phyloP scores from a whole-genome alignment of 805 yeast species.

The Candida ortonii region DNA sequence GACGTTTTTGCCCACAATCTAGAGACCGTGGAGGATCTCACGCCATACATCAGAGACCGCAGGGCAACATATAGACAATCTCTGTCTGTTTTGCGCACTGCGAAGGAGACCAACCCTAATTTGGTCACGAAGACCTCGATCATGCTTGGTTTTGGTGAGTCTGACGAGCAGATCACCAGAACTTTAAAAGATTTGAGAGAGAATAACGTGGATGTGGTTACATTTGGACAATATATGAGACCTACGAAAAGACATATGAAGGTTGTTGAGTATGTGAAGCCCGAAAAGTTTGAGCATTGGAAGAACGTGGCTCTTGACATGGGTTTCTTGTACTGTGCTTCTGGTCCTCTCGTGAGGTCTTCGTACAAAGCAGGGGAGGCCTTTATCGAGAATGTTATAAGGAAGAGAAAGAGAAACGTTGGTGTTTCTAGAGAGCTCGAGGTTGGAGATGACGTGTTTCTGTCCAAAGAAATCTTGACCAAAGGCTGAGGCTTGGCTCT shows the following conservation, averaged over 20 bases:
- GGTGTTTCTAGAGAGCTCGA: constrained; percentile 34
- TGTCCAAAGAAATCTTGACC: constrained; percentile 23
- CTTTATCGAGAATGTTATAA: constrained; percentile 88
- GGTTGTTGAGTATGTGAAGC: constrained; percentile 91
- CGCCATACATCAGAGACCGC: constrained; percentile 94
- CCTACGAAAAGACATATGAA: constrained; percentile 99
- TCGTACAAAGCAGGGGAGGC: constrained; percentile 98
- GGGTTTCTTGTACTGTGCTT: constrained; percentile 95
- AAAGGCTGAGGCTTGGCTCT: constrained; percentile 8
- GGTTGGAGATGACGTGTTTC: constrained; percentile 30
- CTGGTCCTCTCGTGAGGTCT: constrained; percentile 95
- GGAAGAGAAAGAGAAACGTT: constrained; percentile 58
- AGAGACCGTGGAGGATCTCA: constrained; percentile 92
- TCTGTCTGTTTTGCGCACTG: constrained; percentile 69
- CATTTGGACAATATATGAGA: constrained; percentile 98
- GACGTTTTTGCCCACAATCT: constrained; percentile 97
- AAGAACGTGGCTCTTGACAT: constrained; percentile 76
- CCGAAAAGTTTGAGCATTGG: constrained; percentile 95
- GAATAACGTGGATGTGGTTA: constrained; percentile 85
- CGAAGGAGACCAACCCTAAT: constrained; percentile 71
- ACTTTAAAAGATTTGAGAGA: constrained; percentile 75
- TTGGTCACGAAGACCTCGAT: constrained; percentile 89
- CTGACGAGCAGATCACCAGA: constrained; percentile 81
- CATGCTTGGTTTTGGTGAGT: constrained; percentile 96
- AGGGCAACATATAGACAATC: constrained; percentile 94